Conservation (phyloP, 352 stramenopile genomes). For the Phytophthora chlamydospora region DNA sequence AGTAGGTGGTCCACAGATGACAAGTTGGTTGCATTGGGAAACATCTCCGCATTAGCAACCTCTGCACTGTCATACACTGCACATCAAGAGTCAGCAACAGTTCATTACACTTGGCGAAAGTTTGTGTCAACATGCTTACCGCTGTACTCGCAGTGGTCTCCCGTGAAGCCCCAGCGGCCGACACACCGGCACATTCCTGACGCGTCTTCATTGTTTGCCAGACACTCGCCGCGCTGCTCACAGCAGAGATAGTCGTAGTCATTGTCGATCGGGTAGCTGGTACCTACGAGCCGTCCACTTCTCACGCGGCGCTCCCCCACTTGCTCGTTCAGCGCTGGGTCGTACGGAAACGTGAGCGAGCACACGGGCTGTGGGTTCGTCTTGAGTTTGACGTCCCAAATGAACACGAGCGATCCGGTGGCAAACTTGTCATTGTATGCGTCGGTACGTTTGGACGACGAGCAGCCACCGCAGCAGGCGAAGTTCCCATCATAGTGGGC, state of each 20-base stretch:
- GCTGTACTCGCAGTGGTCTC: constrained; percentile 69
- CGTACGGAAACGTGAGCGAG: constrained; percentile 64
- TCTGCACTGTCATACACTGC: constrained; percentile 68
- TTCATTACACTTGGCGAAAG: background rate
- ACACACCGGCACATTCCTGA: constrained; percentile 70
- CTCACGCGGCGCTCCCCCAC: constrained; percentile 60
- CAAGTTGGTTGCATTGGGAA: constrained; percentile 47
- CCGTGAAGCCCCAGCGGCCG: constrained; percentile 66
- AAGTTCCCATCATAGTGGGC: constrained; percentile 56
- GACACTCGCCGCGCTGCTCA: constrained; percentile 61
- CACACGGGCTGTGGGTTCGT: constrained; percentile 50
- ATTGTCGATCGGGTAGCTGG: constrained; percentile 76
- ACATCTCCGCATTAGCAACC: constrained; percentile 48
- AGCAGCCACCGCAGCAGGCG: constrained; percentile 75
- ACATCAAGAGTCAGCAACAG: background rate
- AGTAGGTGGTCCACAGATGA: constrained; percentile 37
- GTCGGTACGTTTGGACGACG: constrained; percentile 56
- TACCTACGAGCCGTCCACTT: constrained; percentile 62
- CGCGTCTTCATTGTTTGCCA: constrained; percentile 57
- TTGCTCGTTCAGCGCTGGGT: constrained; percentile 62
- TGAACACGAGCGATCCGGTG: constrained; percentile 60
- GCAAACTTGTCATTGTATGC: constrained; percentile 55
- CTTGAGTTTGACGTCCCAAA: constrained; percentile 76
- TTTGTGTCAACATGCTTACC: constrained; percentile 35
- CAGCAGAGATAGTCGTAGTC: constrained; percentile 74